phyloP scores from a whole-genome alignment of 805 yeast species.

The Scheffersomyces stipitis region DNA sequence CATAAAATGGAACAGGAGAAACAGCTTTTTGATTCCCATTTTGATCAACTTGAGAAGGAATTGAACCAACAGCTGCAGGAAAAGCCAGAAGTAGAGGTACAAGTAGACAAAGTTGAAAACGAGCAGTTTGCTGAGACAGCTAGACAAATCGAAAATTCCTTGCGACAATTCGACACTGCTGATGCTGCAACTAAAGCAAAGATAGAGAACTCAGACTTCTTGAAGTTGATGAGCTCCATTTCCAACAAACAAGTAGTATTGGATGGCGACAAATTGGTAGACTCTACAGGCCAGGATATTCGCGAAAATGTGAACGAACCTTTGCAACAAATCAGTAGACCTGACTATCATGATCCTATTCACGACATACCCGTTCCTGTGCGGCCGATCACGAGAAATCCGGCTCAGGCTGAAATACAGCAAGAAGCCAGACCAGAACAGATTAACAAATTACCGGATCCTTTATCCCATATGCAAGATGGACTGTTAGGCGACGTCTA shows the following conservation, averaged over 20 bases:
- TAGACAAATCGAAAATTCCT: slow-evolving; percentile 29
- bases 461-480: slow-evolving; percentile 42
- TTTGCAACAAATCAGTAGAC: slow-evolving; percentile 7
- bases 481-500: slow-evolving; percentile 31
- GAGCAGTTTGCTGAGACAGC: slow-evolving; percentile 43
- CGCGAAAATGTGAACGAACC: slow-evolving; percentile 18
- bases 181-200: slow-evolving; percentile 22
- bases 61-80: slow-evolving; percentile 12
- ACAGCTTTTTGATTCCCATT: slow-evolving; percentile 28
- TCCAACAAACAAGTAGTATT: slow-evolving; percentile 38
- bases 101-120: slow-evolving; percentile 22
- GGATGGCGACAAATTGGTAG: slow-evolving; percentile 40
- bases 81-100: slow-evolving; percentile 2
- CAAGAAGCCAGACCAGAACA: slow-evolving; percentile 2
- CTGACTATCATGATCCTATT: slow-evolving; percentile 14
- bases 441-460: slow-evolving; percentile 38
- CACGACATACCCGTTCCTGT: slow-evolving; percentile 2
- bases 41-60: slow-evolving; percentile 34
- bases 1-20: slow-evolving; percentile 27
- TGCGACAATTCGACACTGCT: slow-evolving; percentile 7
- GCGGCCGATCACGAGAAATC: background rate
- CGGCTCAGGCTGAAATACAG: no score
- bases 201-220: slow-evolving; percentile 35
- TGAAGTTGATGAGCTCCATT: slow-evolving; percentile 40
- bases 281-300: slow-evolving; percentile 22